phyloP scores from a whole-genome alignment of 257 asterid genomes.

The Ilex asprella region DNA sequence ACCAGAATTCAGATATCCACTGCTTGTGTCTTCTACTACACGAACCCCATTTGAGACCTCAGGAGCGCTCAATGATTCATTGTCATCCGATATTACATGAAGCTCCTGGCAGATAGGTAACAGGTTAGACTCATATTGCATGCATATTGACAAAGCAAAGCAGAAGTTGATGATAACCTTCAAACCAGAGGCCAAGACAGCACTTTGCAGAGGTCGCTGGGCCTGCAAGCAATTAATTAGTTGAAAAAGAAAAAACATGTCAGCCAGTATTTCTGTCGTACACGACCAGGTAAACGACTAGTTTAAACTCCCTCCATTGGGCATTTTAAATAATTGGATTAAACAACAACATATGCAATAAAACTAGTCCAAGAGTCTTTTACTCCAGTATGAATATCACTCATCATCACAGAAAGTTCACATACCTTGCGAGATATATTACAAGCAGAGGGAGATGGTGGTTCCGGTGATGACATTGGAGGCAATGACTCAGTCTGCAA shows the following conservation, averaged over 20 bases:
- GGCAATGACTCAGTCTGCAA: slow-evolving; percentile 57
- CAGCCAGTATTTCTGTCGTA: no score
- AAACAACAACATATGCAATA: no score
- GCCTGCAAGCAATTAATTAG: neutral
- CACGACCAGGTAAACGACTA: no score
- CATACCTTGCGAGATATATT: slow-evolving; percentile 38
- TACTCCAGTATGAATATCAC: no score
- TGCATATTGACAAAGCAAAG: neutral
- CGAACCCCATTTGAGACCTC: neutral
- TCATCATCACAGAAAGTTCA: no score
- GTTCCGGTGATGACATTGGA: slow-evolving; percentile 31
- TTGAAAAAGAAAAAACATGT: no score
- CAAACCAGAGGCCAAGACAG: slow-evolving; percentile 44
- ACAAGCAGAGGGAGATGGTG: slow-evolving; percentile 55
- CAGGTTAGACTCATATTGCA: no score
- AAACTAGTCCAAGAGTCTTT: no score
- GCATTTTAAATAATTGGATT: no score
- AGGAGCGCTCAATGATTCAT: neutral
- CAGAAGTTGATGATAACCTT: slow-evolving; percentile 38
- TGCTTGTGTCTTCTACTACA: neutral
- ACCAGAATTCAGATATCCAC: neutral
- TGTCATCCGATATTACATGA: neutral
- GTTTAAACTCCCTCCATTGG: no score
- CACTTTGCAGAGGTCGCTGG: slow-evolving; percentile 25
- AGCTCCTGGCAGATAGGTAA: neutral